Conservation (phyloP, 2,329 filamentous ascomycete species). For the Alternaria rosae region DNA sequence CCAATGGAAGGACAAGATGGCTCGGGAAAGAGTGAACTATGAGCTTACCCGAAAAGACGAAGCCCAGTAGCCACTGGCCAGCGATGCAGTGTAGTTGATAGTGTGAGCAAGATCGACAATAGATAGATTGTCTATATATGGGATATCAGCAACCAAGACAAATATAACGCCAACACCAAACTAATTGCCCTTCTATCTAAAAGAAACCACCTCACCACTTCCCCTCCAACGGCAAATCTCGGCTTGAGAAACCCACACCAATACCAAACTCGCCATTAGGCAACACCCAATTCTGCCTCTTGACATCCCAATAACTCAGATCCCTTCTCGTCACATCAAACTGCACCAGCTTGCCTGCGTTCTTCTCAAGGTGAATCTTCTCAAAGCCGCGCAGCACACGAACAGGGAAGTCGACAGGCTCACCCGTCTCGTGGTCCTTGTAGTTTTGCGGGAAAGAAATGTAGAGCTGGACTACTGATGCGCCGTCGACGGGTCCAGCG, state of each 20-base stretch:
- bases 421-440: conserved; percentile 52
- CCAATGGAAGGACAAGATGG: conserved; percentile 23
- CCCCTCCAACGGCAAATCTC: conserved; percentile 41
- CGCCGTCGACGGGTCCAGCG: conserved; percentile 63
- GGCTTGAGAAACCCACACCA: conserved; percentile 44
- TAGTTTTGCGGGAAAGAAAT: conserved; percentile 57
- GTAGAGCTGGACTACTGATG: conserved; percentile 66
- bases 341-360: conserved; percentile 34
- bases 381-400: conserved; percentile 54
- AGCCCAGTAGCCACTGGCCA: background rate
- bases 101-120: background rate
- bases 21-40: conserved; percentile 38
- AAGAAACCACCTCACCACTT: conserved; percentile 31
- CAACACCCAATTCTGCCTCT: conserved; percentile 52
- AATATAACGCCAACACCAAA: background rate
- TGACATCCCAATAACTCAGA: conserved; percentile 52
- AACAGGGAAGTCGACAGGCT: conserved; percentile 65
- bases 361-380: conserved; percentile 47
- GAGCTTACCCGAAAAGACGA: background rate
- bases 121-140: background rate
- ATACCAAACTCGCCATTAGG: conserved; percentile 44
- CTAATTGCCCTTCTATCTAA: conserved; percentile 2
- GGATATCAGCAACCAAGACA: background rate
- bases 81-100: background rate
- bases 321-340: conserved; percentile 53